Evolutionary conservation across 257 asterid genomes (phyloP).

Genomic region (Rehmannia glutinosa): DNA sequence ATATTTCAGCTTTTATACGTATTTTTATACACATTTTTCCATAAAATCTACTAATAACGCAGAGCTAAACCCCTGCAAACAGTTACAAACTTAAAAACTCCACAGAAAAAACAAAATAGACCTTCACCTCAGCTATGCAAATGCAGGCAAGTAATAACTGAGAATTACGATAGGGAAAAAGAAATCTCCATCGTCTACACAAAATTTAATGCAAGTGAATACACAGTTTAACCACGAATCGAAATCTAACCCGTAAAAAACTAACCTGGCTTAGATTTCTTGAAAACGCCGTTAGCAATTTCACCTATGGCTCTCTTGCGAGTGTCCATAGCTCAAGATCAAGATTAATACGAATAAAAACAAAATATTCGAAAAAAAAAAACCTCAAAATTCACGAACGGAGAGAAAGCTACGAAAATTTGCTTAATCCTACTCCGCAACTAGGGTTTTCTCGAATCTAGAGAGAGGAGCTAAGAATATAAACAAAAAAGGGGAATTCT

Average conservation of each 20-base stretch:
- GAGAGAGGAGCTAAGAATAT: not conserved
- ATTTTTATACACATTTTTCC: not conserved
- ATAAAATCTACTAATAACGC: not conserved
- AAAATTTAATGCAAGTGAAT: not conserved
- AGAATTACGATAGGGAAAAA: too few species aligned
- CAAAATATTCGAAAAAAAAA: not conserved
- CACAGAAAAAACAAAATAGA: not conserved
- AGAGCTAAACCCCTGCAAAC: not conserved
- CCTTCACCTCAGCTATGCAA: too few species aligned
- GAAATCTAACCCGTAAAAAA: not conserved
- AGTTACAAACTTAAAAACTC: not conserved
- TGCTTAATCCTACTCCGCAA: slow-evolving; percentile 19
- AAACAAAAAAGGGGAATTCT: not conserved
- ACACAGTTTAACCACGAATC: slow-evolving; percentile 5
- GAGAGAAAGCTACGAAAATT: not conserved
- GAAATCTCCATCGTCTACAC: too few species aligned
- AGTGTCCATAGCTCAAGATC: slow-evolving; percentile 44
- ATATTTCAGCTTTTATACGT: too few species aligned
- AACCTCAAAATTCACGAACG: slow-evolving; percentile 1
- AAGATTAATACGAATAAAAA: slow-evolving; percentile 6
- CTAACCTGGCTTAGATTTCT: slow-evolving; percentile 70
- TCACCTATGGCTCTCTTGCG: too few species aligned
- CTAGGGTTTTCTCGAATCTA: slow-evolving; percentile 29
- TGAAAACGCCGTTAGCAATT: slow-evolving; percentile 70
- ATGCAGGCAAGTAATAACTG: too few species aligned